Evolutionary conservation across 805 yeast species (phyloP).

Genomic region (Metschnikowia aberdeeniae): DNA sequence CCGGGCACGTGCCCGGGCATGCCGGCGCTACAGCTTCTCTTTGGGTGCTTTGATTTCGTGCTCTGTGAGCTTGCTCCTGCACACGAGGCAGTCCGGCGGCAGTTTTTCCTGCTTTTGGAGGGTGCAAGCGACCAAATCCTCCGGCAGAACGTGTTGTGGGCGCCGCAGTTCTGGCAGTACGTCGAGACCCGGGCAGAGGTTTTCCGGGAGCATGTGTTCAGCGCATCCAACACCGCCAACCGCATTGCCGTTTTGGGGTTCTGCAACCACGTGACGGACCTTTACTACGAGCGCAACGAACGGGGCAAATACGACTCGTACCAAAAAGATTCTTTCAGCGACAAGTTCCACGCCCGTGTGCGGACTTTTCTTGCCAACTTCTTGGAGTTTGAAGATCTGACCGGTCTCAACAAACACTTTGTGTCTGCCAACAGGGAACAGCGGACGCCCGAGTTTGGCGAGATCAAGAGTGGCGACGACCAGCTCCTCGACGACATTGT

Average conservation of each 20-base stretch:
- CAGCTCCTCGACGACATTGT: conserved; percentile 32
- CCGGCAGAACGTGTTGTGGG: not conserved
- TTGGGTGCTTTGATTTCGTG: not conserved
- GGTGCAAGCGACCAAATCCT: not conserved
- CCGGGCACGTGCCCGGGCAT: not conserved
- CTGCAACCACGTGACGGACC: conserved; percentile 37
- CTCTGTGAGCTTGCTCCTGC: conserved; percentile 1
- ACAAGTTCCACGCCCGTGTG: conserved; percentile 33
- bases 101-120: conserved; percentile 1
- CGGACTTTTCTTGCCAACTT: conserved; percentile 30
- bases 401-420: conserved; percentile 42
- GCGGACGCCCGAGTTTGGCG: conserved; percentile 21
- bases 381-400: conserved; percentile 39
- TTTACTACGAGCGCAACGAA: conserved; percentile 17
- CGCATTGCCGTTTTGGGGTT: conserved; percentile 38
- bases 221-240: conserved; percentile 26
- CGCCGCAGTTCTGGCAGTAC: conserved; percentile 34
- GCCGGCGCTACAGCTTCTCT: not conserved
- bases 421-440: conserved; percentile 25
- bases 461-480: conserved; percentile 18
- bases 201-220: conserved; percentile 25
- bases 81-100: not conserved
- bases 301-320: conserved; percentile 27
- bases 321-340: conserved; percentile 38
- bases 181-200: conserved; percentile 30